These are phyloP conservation scores for Neurospora sp. DNA, from an alignment of 495 filamentous ascomycete species.

Conservation along the genomic window DNA sequence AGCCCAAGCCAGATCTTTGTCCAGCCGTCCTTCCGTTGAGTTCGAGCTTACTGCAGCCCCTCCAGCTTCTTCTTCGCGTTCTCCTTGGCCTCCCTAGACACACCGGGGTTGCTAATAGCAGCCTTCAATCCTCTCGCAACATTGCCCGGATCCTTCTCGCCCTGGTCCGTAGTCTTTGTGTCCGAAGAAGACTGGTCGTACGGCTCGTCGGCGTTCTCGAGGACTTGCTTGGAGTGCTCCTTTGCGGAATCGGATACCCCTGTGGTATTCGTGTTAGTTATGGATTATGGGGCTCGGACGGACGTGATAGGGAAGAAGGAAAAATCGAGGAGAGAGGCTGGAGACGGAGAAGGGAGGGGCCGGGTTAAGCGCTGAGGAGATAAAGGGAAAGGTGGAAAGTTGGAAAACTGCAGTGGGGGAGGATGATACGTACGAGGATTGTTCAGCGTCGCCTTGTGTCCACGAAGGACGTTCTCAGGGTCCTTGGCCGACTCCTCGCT, in stretches of 20 bases:
- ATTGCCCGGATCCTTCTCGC: slow-evolving; percentile 33
- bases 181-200: slow-evolving; percentile 15
- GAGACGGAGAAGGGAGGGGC: background rate
- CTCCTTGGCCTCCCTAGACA: slow-evolving; percentile 38
- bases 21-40: background rate
- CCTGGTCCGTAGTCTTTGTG: slow-evolving; percentile 4
- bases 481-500: slow-evolving; percentile 9
- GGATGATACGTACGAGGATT: slow-evolving; percentile 29
- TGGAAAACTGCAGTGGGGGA: background rate
- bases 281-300: background rate
- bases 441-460: slow-evolving; percentile 39
- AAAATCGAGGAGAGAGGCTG: background rate
- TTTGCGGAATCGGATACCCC: slow-evolving; percentile 33
- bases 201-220: slow-evolving; percentile 27
- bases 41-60: background rate
- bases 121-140: slow-evolving; percentile 37
- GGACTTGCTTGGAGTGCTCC: slow-evolving; percentile 31
- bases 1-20: too few relatives aligned
- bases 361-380: background rate
- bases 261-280: slow-evolving; percentile 2
- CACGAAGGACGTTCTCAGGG: slow-evolving; percentile 34
- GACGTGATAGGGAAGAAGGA: too few relatives aligned
- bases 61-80: slow-evolving; percentile 29
- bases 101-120: slow-evolving; percentile 35
- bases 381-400: too few relatives aligned